phyloP scores from a whole-genome alignment of 2,329 filamentous ascomycete genomes.

The Sclerotinia glacialis region DNA sequence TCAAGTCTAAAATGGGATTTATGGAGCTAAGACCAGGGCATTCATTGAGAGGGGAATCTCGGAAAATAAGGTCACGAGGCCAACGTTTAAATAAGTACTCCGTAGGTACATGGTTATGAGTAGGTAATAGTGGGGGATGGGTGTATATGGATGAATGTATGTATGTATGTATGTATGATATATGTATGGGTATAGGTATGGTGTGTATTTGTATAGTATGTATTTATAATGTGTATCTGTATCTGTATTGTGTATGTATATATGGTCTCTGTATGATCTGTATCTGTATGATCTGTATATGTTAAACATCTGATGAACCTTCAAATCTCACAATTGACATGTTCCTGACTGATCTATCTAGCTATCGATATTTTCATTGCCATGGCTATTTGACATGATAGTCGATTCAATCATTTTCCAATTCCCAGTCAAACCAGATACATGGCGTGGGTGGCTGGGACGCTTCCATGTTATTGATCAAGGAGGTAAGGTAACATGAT shows the following conservation, averaged over 20 bases:
- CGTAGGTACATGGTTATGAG: too few species aligned
- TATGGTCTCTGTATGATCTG: too few species aligned
- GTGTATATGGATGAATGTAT: neutral
- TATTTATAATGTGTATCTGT: too few species aligned
- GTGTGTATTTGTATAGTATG: too few species aligned
- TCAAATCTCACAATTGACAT: neutral
- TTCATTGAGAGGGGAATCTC: conserved; percentile 5
- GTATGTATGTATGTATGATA: neutral
- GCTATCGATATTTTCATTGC: neutral
- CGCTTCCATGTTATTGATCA: neutral
- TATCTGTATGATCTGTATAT: too few species aligned
- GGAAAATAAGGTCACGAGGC: conserved; percentile 14
- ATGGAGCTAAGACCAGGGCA: neutral
- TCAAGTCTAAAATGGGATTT: neutral
- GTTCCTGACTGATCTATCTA: neutral
- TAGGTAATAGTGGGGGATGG: neutral
- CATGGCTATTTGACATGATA: neutral
- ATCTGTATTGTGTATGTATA: too few species aligned
- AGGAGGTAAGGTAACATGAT: neutral
- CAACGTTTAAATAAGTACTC: neutral
- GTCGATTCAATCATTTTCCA: neutral
- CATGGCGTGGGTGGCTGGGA: neutral
- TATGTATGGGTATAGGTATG: neutral
- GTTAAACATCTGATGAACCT: neutral
- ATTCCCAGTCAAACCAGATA: too few species aligned